Evolutionary conservation across 352 stramenopile genomes (phyloP).

Genomic region (Pythium utonaiense): DNA sequence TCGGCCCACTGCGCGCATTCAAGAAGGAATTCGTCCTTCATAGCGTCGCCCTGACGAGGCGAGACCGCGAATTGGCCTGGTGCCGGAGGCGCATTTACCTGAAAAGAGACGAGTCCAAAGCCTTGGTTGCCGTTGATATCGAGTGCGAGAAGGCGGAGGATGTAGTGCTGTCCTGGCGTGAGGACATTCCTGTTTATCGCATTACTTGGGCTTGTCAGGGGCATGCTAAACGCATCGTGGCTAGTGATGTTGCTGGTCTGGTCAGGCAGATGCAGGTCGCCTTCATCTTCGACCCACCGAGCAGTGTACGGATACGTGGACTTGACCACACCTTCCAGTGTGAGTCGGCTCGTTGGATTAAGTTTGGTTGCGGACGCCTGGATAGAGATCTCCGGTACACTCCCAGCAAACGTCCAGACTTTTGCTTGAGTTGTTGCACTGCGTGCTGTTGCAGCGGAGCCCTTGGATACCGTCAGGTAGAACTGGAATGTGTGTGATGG

Average conservation of each 20-base stretch:
- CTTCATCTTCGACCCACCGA: conserved; percentile 52
- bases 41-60: conserved; percentile 42
- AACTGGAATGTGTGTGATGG: conserved; percentile 43
- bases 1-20: conserved; percentile 61
- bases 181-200: conserved; percentile 49
- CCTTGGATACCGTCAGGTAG: conserved; percentile 39
- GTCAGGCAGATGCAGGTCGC: conserved; percentile 43
- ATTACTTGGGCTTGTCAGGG: conserved; percentile 50
- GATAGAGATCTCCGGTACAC: conserved; percentile 40
- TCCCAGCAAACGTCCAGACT: conserved; percentile 49
- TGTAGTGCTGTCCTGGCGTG: conserved; percentile 60
- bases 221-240: conserved; percentile 45
- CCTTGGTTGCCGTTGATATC: conserved; percentile 52
- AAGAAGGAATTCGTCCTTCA: conserved; percentile 52
- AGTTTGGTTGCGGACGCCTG: conserved; percentile 34
- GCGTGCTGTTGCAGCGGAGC: background rate
- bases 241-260: conserved; percentile 24
- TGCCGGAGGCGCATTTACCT: conserved; percentile 58
- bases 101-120: conserved; percentile 45
- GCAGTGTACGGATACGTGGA: conserved; percentile 64
- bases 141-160: conserved; percentile 50
- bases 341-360: conserved; percentile 41
- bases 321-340: conserved; percentile 31
- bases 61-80: conserved; percentile 46
- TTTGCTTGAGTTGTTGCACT: conserved; percentile 23